Conservation (phyloP, 495 filamentous ascomycete species). For the Aspergillus biplanus region DNA sequence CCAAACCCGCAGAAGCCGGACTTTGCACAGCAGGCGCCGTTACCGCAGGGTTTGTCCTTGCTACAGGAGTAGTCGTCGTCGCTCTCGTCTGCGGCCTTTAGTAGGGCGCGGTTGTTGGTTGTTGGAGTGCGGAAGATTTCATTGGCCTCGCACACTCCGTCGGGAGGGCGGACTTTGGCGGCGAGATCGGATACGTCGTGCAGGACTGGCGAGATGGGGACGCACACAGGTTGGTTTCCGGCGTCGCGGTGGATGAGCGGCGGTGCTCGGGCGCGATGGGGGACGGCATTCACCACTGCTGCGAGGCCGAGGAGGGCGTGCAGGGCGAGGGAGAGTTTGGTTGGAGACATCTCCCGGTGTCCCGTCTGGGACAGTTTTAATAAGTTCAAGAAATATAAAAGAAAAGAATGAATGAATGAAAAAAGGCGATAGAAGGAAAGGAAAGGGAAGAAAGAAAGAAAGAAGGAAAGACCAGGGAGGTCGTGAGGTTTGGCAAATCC, state of each 20-base stretch:
- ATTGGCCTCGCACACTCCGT: constrained; percentile 3
- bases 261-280: not conserved
- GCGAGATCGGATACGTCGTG: constrained; percentile 2
- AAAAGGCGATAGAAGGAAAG: not conserved
- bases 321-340: not conserved
- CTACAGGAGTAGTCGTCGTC: constrained; percentile 7
- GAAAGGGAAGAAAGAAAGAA: not conserved
- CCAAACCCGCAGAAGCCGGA: constrained; percentile 15
- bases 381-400: not conserved
- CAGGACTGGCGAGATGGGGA: constrained; percentile 5
- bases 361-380: too few relatives aligned
- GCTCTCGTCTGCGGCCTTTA: not conserved
- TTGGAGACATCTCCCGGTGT: not conserved
- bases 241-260: not conserved
- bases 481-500: not conserved
- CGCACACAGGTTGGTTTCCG: constrained; percentile 1
- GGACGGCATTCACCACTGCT: not conserved
- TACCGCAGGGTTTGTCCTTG: constrained; percentile 8
- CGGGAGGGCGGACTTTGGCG: constrained; percentile 3
- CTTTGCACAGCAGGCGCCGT: constrained; percentile 13
- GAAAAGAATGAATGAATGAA: constrained; percentile 6
- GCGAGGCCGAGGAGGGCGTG: not conserved
- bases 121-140: not conserved
- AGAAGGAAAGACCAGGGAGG: constrained; percentile 3
- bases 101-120: not conserved